phyloP scores from a whole-genome alignment of 176 grass and related monocot species.

The Aegilops longissima region DNA sequence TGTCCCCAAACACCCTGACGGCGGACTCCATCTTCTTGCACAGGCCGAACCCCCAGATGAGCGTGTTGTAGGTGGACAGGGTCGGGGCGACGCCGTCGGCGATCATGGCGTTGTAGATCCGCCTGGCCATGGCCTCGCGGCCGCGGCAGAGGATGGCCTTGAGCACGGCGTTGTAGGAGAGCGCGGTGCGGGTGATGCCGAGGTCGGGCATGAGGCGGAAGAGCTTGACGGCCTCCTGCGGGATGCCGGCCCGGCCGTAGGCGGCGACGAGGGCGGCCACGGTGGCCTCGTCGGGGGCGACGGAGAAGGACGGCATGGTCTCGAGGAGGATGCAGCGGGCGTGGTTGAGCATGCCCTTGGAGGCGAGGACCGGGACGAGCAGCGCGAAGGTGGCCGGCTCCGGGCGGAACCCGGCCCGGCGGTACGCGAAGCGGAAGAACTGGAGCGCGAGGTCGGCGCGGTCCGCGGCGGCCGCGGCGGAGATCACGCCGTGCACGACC shows the following conservation, averaged over 20 bases:
- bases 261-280: conserved; percentile 62
- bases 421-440: conserved; percentile 94
- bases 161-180: conserved; percentile 84
- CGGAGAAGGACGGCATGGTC: conserved; percentile 68
- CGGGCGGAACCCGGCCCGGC: conserved; percentile 74
- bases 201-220: conserved; percentile 92
- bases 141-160: conserved; percentile 82
- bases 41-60: conserved; percentile 88
- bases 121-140: conserved; percentile 72
- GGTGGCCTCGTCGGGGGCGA: conserved; percentile 64
- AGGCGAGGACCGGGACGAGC: conserved; percentile 57
- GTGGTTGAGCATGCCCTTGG: conserved; percentile 86
- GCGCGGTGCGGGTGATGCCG: conserved; percentile 58
- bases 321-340: conserved; percentile 92
- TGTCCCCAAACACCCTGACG: conserved; percentile 63
- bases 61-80: conserved; percentile 71
- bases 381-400: conserved; percentile 56
- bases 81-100: conserved; percentile 43
- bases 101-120: conserved; percentile 85
- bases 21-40: conserved; percentile 75
- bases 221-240: conserved; percentile 90
- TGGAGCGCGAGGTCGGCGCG: conserved; percentile 65
- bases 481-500: conserved; percentile 71
- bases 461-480: conserved; percentile 15
- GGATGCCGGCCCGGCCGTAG: conserved; percentile 68